Evolutionary conservation across 345 rosid species (phyloP).

Genomic region (Cardamine occulta): DNA sequence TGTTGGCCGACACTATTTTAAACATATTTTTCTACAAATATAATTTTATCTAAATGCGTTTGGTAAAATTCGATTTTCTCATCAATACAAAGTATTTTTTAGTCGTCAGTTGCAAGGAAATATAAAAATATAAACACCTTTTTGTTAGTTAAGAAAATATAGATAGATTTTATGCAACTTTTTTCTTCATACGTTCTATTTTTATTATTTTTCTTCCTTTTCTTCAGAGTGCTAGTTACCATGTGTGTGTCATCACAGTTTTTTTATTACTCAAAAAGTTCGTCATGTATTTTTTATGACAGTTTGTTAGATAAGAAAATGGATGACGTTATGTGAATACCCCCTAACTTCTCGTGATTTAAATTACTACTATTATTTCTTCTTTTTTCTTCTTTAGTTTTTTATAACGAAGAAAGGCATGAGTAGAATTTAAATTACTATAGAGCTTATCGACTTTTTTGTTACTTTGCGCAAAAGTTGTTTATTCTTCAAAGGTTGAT

Average conservation of each 20-base stretch:
- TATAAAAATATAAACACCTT: not conserved
- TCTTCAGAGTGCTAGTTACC: not conserved
- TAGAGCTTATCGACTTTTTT: not conserved
- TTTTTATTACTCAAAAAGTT: not conserved
- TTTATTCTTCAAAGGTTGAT: not conserved
- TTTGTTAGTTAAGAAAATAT: not conserved
- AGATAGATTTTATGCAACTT: not conserved
- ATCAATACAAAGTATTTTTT: not conserved
- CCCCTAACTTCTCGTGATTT: not conserved
- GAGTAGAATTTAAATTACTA: not conserved
- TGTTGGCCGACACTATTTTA: constrained; percentile 1
- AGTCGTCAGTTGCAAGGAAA: not conserved
- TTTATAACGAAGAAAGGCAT: not conserved
- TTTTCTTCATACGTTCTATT: not conserved
- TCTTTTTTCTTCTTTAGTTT: not conserved
- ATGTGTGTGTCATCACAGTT: not conserved
- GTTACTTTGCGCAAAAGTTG: not conserved
- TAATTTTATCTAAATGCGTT: not conserved
- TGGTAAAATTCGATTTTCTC: not conserved
- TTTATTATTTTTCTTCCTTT: not conserved
- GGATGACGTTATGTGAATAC: not conserved
- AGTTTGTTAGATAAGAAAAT: not conserved
- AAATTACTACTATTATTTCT: not conserved
- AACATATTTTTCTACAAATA: not conserved
- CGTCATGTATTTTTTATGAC: not conserved